Percentiles rank a stretch among this genome's conserved stretches.
Conservation (phyloP, 805 yeast species). For the Schwanniomyces yamadae region DNA sequence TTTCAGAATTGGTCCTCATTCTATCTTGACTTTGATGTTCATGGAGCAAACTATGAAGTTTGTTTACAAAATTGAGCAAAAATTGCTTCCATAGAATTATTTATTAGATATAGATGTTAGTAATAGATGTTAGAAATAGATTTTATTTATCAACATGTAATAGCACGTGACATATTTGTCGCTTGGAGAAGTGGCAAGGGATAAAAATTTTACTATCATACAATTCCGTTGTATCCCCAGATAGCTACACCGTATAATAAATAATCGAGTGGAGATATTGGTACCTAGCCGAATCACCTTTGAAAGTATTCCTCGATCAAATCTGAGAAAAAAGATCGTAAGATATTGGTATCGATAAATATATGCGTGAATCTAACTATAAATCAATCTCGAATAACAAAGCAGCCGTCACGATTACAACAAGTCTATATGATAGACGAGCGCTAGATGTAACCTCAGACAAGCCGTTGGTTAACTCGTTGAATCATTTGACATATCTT, state of each 20-base stretch:
- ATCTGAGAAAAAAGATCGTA: too few relatives aligned
- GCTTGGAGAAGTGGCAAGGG: constrained; percentile 3
- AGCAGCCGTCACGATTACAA: constrained; percentile 90
- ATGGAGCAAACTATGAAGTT: constrained; percentile 92
- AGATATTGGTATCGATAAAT: too few relatives aligned
- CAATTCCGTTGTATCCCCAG: too few relatives aligned
- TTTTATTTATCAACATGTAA: background rate
- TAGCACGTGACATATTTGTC: background rate
- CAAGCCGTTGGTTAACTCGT: constrained; percentile 85
- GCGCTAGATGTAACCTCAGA: constrained; percentile 90
- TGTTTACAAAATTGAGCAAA: constrained; percentile 29
- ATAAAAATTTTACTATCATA: constrained; percentile 4
- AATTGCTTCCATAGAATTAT: constrained; percentile 1
- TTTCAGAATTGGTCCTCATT: constrained; percentile 92
- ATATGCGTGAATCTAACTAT: constrained; percentile 89
- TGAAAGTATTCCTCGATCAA: too few relatives aligned
- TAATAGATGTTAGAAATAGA: background rate
- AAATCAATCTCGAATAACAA: constrained; percentile 73
- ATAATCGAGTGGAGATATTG: too few relatives aligned
- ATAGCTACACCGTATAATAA: too few relatives aligned
- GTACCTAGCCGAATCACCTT: too few relatives aligned
- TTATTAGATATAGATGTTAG: constrained; percentile 1
- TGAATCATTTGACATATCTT: constrained; percentile 84
- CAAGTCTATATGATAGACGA: constrained; percentile 85
- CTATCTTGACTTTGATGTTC: constrained; percentile 82